phyloP scores from a whole-genome alignment of 2,329 filamentous ascomycete species.

The Aspergillus spinulosporus region DNA sequence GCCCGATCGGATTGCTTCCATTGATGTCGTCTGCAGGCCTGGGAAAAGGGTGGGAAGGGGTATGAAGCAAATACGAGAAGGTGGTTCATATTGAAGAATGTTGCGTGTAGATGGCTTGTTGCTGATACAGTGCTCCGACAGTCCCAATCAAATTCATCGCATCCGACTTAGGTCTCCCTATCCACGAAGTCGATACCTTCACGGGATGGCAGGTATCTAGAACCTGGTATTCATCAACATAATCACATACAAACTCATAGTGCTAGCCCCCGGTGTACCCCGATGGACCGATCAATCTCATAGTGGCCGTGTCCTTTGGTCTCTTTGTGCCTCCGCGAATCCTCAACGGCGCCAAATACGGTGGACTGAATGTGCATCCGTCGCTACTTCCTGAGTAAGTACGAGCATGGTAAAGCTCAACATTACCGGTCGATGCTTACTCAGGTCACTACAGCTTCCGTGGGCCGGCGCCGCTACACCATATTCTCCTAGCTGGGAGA shows the following conservation, averaged over 20 bases:
- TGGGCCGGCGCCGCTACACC: conserved; percentile 83
- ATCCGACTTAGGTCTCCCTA: conserved; percentile 60
- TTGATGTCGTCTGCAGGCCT: conserved; percentile 82
- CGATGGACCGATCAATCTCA: conserved; percentile 63
- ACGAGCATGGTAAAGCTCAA: neutral
- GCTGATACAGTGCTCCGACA: conserved; percentile 36
- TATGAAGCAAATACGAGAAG: conserved; percentile 65
- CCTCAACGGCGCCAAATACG: conserved; percentile 70
- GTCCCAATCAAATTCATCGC: conserved; percentile 73
- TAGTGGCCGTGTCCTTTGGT: conserved; percentile 93
- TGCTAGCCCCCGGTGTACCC: conserved; percentile 55
- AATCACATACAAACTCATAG: conserved; percentile 21
- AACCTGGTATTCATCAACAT: conserved; percentile 23
- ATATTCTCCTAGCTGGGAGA: conserved; percentile 68
- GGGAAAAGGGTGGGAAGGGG: conserved; percentile 77
- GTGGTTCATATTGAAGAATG: conserved; percentile 47
- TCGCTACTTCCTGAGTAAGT: conserved; percentile 80
- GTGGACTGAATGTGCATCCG: conserved; percentile 90
- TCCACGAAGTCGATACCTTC: conserved; percentile 80
- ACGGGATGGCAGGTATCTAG: conserved; percentile 70
- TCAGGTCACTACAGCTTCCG: conserved; percentile 60
- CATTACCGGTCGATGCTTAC: neutral
- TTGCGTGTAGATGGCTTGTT: neutral
- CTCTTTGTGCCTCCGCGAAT: conserved; percentile 80
- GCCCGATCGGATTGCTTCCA: conserved; percentile 64